Percentiles rank a stretch among this genome's conserved stretches.
These are phyloP conservation scores for Clitopilus passeckerianus DNA, from an alignment of 768 basidiomycete genomes.

Conservation along the genomic window DNA sequence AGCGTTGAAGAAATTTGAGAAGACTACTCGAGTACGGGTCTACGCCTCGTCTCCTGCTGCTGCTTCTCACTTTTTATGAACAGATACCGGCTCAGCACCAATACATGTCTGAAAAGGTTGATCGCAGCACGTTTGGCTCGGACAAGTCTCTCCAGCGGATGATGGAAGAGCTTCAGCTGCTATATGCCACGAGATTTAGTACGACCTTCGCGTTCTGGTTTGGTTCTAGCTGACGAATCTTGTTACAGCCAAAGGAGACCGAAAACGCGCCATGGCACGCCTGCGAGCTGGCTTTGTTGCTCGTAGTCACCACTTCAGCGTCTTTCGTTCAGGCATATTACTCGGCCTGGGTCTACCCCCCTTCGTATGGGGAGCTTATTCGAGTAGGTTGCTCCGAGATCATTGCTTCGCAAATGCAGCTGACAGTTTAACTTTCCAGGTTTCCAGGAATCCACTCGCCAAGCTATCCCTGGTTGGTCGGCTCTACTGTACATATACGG, in stretches of 20 bases:
- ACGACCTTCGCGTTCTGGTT: conserved; percentile 15
- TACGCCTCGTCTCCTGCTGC: too few relatives aligned
- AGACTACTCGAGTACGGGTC: conserved; percentile 55
- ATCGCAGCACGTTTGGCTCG: conserved; percentile 62
- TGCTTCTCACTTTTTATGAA: background rate
- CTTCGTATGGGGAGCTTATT: conserved; percentile 53
- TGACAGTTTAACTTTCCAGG: conserved; percentile 29
- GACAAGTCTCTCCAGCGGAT: conserved; percentile 56
- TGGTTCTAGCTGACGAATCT: background rate
- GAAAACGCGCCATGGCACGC: conserved; percentile 66
- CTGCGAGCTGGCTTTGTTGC: conserved; percentile 49
- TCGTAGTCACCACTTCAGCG: conserved; percentile 65
- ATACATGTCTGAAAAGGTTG: conserved; percentile 80
- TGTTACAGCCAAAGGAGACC: conserved; percentile 56
- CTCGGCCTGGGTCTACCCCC: conserved; percentile 74
- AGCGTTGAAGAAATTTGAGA: conserved; percentile 83
- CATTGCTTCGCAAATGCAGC: background rate
- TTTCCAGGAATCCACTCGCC: conserved; percentile 46
- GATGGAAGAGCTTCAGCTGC: conserved; percentile 70
- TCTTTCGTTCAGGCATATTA: conserved; percentile 68
- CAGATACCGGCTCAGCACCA: conserved; percentile 67
- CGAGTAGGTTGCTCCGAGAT: conserved; percentile 34
- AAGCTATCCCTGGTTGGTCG: conserved; percentile 61
- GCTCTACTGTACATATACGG: conserved; percentile 78
- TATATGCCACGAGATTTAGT: conserved; percentile 76